Evolutionary conservation across 192 early-diverging fungal species (phyloP).

Genomic region (Umbelopsis isabellina): DNA sequence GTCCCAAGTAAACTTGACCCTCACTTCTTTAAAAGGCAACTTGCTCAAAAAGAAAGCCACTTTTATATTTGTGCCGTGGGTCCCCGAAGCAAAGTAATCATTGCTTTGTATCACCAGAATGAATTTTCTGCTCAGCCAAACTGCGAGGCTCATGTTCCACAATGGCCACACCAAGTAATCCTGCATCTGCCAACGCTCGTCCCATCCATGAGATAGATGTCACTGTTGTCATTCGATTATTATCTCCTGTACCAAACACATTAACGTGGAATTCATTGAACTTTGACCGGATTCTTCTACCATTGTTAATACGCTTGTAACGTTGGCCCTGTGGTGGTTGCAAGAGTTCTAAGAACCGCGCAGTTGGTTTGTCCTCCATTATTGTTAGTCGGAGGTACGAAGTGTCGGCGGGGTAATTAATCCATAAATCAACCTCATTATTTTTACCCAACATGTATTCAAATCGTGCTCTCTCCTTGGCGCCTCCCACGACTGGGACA

Average conservation of each 20-base stretch:
- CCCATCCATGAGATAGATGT: slow-evolving; percentile 42
- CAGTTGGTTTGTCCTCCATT: slow-evolving; percentile 21
- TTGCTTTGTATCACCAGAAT: background rate
- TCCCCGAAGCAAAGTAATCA: slow-evolving; percentile 12
- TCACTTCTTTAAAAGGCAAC: background rate
- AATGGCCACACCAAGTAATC: slow-evolving; percentile 27
- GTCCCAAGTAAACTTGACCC: background rate
- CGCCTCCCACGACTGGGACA: slow-evolving; percentile 45
- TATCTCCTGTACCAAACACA: slow-evolving; percentile 42
- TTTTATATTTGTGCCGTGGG: background rate
- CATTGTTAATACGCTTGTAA: slow-evolving; percentile 28
- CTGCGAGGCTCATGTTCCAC: slow-evolving; percentile 35
- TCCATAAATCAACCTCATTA: slow-evolving; percentile 28
- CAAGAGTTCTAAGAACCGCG: slow-evolving; percentile 21
- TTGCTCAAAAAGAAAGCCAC: background rate
- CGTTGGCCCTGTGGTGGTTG: slow-evolving; percentile 3
- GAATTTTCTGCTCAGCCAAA: slow-evolving; percentile 41
- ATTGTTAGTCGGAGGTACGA: slow-evolving; percentile 21
- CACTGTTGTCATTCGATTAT: slow-evolving; percentile 34
- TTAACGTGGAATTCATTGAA: slow-evolving; percentile 40
- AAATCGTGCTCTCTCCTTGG: slow-evolving; percentile 37
- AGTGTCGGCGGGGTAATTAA: slow-evolving; percentile 15
- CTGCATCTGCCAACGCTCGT: slow-evolving; percentile 30
- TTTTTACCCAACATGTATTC: slow-evolving; percentile 12
- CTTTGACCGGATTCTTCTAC: slow-evolving; percentile 34